Evolutionary conservation across 2,329 filamentous ascomycete species (phyloP).

Genomic region (Cryphonectria nitschkei): DNA sequence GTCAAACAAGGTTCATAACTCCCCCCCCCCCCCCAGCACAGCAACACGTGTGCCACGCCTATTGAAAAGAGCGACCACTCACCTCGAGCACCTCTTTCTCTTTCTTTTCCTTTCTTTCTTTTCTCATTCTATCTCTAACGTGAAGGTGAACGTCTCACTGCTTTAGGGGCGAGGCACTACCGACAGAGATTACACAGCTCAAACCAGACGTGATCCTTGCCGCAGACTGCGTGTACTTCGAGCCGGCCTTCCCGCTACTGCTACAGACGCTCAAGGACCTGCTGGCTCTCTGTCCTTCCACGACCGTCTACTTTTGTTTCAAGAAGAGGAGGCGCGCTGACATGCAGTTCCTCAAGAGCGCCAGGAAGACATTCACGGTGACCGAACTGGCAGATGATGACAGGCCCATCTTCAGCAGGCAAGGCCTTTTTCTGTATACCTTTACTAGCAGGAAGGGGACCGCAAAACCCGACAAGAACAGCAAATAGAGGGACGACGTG

Average conservation of each 20-base stretch:
- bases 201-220: constrained; percentile 85
- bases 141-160: neutral
- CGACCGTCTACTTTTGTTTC: constrained; percentile 81
- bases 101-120: neutral
- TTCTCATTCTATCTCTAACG: neutral
- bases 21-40: constrained; percentile 28
- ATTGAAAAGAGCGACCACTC: neutral
- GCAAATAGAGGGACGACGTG: constrained; percentile 1
- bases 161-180: constrained; percentile 63
- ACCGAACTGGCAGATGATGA: constrained; percentile 66
- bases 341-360: constrained; percentile 73
- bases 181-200: constrained; percentile 54
- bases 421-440: constrained; percentile 64
- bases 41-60: neutral
- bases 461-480: constrained; percentile 4
- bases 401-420: constrained; percentile 57
- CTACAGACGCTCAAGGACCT: constrained; percentile 77
- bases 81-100: constrained; percentile 12
- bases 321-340: constrained; percentile 87
- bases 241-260: constrained; percentile 89
- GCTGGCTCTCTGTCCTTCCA: constrained; percentile 70
- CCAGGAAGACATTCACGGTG: constrained; percentile 67
- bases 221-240: constrained; percentile 96
- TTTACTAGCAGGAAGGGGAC: constrained; percentile 47
- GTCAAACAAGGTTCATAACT: no score